Evolutionary conservation across 2,329 filamentous ascomycete species (phyloP), one percentile per base, ranked within the genome.

Genomic region (Zymoseptoria pseudotritici): DNA sequence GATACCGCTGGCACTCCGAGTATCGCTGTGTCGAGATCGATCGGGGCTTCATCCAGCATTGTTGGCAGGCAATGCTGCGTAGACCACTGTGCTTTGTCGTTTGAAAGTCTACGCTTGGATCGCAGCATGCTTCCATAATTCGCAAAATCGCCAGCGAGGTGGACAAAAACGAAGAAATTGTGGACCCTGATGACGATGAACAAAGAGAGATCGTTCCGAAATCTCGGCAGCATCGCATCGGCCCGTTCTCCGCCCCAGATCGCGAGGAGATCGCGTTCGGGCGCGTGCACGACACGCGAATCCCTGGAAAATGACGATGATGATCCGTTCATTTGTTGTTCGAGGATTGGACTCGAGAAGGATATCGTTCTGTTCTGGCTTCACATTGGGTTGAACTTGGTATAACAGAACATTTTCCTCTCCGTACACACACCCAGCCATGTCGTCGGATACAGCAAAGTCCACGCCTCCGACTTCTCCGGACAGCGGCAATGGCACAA

Each of bases 401-500:
- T 7, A 46, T 7, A 46, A 17, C 36, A n/a, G 36, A 46, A 46
- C 36, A 46, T 46, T 6, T 42, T n/a, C 13, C 8, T 4, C 13
- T 7, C 36, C 13, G 17, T 46, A n/a, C 6, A 46, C 7, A n/a
- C 7, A 68, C 58, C 51, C 62, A 26, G 64, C 60, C 42, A 56
- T 60, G 17, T 62, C 63, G 36, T 55, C 67, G 19, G 62, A 57
- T 6, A 46, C 36, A 46, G 36, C 36, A 46, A 29, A 29, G 53
- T 68, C 66, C 21, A 74, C 72, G 58, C 71, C 72, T 54, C 71
- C 73, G 2, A 73, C 71, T 8, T 73, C 73, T 31, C 70, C 73
- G n/a, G 67, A 70, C 13, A 63, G 64, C 53, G 63, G 60, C 58
- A 5, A 46, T 46, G 68, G 66, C 22, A 65, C 76, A 1, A 74